Conservation (phyloP, 495 filamentous ascomycete species). For the Penicillium flavigenum region DNA sequence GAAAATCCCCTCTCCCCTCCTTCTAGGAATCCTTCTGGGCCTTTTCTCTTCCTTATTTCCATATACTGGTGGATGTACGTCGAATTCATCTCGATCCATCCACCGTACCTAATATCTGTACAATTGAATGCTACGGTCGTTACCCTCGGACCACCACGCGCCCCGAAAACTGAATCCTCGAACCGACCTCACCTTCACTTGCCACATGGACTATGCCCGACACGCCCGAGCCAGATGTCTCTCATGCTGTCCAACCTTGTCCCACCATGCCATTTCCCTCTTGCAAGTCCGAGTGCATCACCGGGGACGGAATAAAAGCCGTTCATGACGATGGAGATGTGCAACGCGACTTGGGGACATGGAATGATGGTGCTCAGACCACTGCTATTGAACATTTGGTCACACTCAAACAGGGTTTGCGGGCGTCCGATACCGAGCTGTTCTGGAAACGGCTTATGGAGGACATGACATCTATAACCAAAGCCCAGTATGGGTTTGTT, state of each 20-base stretch:
- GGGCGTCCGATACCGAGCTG: conserved; percentile 53
- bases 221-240: conserved; percentile 39
- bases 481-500: conserved; percentile 71
- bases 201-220: conserved; percentile 41
- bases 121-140: conserved; percentile 32
- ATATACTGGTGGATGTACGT: conserved; percentile 3
- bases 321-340: conserved; percentile 49
- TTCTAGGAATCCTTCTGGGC: conserved; percentile 12
- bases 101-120: background rate
- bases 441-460: conserved; percentile 71
- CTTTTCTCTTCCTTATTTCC: background rate
- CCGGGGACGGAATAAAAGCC: conserved; percentile 33
- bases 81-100: conserved; percentile 15
- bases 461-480: conserved; percentile 60
- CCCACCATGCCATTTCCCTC: conserved; percentile 36
- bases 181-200: conserved; percentile 1
- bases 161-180: conserved; percentile 10
- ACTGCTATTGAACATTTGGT: conserved; percentile 63
- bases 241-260: conserved; percentile 30
- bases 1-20: conserved; percentile 32
- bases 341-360: conserved; percentile 47
- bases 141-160: conserved; percentile 17
- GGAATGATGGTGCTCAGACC: conserved; percentile 56
- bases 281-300: conserved; percentile 47
- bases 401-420: conserved; percentile 59